Evolutionary conservation across 2,329 filamentous ascomycete species (phyloP), one percentile per base, ranked within the genome.

Genomic region (Lojkania enalia): DNA sequence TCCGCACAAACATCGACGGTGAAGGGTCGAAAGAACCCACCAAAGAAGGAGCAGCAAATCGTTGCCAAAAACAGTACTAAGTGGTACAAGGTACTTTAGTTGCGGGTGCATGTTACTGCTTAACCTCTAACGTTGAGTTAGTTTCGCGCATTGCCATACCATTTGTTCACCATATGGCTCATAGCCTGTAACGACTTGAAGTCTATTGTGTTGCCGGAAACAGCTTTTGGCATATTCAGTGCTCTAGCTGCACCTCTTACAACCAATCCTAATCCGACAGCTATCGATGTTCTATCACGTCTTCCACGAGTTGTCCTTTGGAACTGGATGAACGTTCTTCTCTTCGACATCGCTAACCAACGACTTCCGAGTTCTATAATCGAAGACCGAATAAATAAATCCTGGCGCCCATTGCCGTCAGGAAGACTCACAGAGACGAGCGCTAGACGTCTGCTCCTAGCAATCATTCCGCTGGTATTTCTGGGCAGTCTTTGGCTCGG

Each of bases 331-430:
- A 64, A 64, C 29, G 45, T 66, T 7, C 51, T 67, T 1, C 53
- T 52, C 5, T 66, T 68, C 42, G 30, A 37, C 18, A 57, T 69
- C 44, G 46, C 59, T 39, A 69, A 69, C 41, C 66, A 69, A 49
- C 43, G 56, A 15, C 45, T 48, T 6, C 25, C 46, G 3, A 21
- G 36, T 9, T 46, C 58, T 9, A 37, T 57, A 20, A 43, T 38
- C 2, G 66, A 69, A 40, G 66, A 69, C 38, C 20, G 14, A 1
- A 32, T 56, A 21, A 69, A 69, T 46, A 69, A 67, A 41, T 60
- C 66, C 18, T 68, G 63, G 64, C 50, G 64, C 13, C 45, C 63
- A 6, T 35, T 69, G 3, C 61, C 66, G 3, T 48, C 53, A 0
- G 47, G 51, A 12, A 44, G 61, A 11, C 37, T 65, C 7, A 52